Evolutionary conservation across 305 asterid genomes (phyloP).

Genomic region (Withania somnifera): DNA sequence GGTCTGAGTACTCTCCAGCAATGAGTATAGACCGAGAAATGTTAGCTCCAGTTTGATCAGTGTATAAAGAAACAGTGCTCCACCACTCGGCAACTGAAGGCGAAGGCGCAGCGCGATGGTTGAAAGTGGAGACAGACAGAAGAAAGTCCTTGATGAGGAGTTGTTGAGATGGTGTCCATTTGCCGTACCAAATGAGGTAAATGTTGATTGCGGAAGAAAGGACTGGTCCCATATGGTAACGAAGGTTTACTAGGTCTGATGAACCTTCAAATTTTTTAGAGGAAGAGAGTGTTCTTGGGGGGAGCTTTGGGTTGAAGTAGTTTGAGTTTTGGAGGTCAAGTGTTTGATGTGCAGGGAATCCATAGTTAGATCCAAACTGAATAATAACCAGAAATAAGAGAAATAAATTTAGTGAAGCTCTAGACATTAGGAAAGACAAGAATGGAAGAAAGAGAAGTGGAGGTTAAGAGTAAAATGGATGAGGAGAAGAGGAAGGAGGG

Average conservation of each 20-base stretch:
- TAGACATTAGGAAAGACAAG: neutral
- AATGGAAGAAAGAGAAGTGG: neutral
- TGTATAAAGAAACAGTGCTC: conserved; percentile 59
- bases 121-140: conserved; percentile 50
- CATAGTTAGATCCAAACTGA: neutral
- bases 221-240: conserved; percentile 92
- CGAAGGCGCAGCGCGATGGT: conserved; percentile 38
- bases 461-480: neutral
- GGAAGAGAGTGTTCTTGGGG: conserved; percentile 32
- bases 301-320: conserved; percentile 34
- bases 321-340: neutral
- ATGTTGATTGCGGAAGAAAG: conserved; percentile 72
- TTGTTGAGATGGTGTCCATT: conserved; percentile 51
- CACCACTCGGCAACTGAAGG: conserved; percentile 86
- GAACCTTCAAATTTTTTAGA: conserved; percentile 73
- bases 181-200: conserved; percentile 78
- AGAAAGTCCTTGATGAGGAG: conserved; percentile 65
- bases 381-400: neutral
- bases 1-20: conserved; percentile 62
- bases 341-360: neutral
- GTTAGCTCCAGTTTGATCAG: conserved; percentile 81
- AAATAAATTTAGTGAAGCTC: neutral
- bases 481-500: neutral
- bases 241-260: conserved; percentile 55
- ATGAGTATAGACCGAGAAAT: conserved; percentile 43